A percentile compares a stretch with the other conserved stretches of the same genome.
phyloP scores from a whole-genome alignment of 2,329 filamentous ascomycete species.

The Talaromyces sp. region DNA sequence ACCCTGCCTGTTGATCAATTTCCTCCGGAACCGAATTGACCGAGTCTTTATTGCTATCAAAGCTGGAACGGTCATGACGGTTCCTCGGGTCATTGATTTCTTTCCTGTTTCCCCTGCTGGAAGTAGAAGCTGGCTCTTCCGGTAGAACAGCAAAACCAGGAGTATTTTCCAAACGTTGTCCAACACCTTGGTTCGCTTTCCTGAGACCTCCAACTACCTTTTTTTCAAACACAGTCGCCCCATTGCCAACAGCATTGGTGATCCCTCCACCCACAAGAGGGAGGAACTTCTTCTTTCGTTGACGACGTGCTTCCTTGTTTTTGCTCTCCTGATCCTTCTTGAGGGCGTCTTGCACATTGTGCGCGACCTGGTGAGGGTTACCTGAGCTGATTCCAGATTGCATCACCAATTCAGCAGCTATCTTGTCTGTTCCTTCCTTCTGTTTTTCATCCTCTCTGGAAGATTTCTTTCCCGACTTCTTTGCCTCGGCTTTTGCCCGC shows the following conservation, averaged over 20 bases:
- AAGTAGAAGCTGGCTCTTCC: neutral
- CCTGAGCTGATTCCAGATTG: slow-evolving; percentile 54
- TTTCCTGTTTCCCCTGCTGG: slow-evolving; percentile 7
- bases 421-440: slow-evolving; percentile 51
- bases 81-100: slow-evolving; percentile 9
- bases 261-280: slow-evolving; percentile 51
- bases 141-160: slow-evolving; percentile 31
- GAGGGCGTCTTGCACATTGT: slow-evolving; percentile 48
- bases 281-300: slow-evolving; percentile 33
- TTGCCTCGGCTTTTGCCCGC: slow-evolving; percentile 60
- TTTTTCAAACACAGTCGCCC: slow-evolving; percentile 46
- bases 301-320: slow-evolving; percentile 16
- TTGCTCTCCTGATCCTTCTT: slow-evolving; percentile 31
- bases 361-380: slow-evolving; percentile 54
- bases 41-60: slow-evolving; percentile 11
- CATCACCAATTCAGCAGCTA: slow-evolving; percentile 44
- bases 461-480: slow-evolving; percentile 53
- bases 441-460: slow-evolving; percentile 39
- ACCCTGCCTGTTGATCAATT: neutral
- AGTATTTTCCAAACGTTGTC: slow-evolving; percentile 33
- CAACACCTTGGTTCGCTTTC: slow-evolving; percentile 37
- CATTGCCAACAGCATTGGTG: slow-evolving; percentile 48
- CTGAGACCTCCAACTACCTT: slow-evolving; percentile 44
- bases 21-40: neutral
- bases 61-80: slow-evolving; percentile 13